Base-by-base conservation (phyloP, 805 yeast genomes). In the Monosporozyma yasuniensis region DNA sequence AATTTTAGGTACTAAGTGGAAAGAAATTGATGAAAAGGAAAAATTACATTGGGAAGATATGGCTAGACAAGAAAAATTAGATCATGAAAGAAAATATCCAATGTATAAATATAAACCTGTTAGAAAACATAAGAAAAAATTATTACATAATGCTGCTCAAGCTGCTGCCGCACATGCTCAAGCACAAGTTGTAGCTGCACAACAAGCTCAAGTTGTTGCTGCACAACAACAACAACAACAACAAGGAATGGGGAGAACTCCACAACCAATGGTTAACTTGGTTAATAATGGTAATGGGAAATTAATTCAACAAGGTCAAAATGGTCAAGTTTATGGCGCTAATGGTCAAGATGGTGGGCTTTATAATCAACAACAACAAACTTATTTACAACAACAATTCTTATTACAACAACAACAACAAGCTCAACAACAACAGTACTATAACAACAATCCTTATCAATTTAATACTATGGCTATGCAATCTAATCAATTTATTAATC, bases 81-180 rank as follows among this genome's bases (percentile, higher is more conserved):
- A 79, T 55, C 96, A 88, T 61, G 85, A 87, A 45, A 81, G 81
- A 57, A 83, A 87, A 61, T 88, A 87, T 64, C 96, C 96, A 3
- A 88, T 88, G 49, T 88, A 88, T 68, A 79, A 91, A 56, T 88
- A 88, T 66, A 78, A 86, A 30, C 95, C 95, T 25, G 51, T 55
- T 23, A 52, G 55, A 12, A 52, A 46, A 42, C 39, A 46, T 4
- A 46, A 46, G 34, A 52, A 47, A 28, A 47, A 38, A 27, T 18
- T 41, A 9, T 6, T 34, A 39, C 54, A 23, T 14, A 41, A 12
- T 14, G 32, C 32, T 23, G 28, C 44, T 22, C 16, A 8, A 14
- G 21, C 25, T 9, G 21, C 25, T 10, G 16, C 44, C 12, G 23
- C 22, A 5, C n/a, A 23, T 25, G 12, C 8, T 25, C 28, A 27